Evolutionary conservation across 768 basidiomycete species (phyloP).

Genomic region (Thelephora ganbajun): DNA sequence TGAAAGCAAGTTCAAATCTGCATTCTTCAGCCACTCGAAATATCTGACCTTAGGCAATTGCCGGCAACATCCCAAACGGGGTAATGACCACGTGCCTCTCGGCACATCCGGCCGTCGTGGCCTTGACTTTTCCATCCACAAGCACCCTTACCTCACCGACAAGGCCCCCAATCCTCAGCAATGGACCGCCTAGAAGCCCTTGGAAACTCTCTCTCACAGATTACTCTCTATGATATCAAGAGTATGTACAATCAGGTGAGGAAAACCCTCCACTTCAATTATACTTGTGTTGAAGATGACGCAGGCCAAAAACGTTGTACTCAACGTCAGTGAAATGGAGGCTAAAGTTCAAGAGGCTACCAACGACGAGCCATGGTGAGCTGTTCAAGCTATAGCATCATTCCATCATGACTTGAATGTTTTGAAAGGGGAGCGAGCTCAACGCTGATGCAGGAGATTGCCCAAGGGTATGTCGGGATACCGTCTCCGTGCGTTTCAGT

Average conservation of each 20-base stretch:
- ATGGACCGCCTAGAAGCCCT: slow-evolving; percentile 79
- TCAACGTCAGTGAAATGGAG: slow-evolving; percentile 96
- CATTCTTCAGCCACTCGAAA: too few relatives aligned
- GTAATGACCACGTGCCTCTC: too few relatives aligned
- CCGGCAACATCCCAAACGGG: too few relatives aligned
- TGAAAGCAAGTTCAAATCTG: too few relatives aligned
- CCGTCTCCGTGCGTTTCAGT: not conserved
- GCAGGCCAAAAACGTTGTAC: slow-evolving; percentile 89
- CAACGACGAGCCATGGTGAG: slow-evolving; percentile 94
- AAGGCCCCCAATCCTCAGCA: too few relatives aligned
- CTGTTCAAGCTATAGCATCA: slow-evolving; percentile 3
- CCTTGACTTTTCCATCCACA: too few relatives aligned
- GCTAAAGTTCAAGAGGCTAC: slow-evolving; percentile 94
- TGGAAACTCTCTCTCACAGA: slow-evolving; percentile 58
- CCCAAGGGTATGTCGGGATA: slow-evolving; percentile 64
- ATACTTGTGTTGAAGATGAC: not conserved
- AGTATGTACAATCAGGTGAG: slow-evolving; percentile 86
- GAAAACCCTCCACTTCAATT: not conserved
- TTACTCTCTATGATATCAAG: slow-evolving; percentile 90
- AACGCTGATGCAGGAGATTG: slow-evolving; percentile 96
- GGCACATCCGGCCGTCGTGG: too few relatives aligned
- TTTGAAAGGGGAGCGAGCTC: slow-evolving; percentile 87
- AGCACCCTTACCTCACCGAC: too few relatives aligned
- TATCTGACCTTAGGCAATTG: too few relatives aligned
- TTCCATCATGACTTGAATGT: not conserved